Conservation (phyloP, 1,139 yeast species). For the Kurtzmaniella quercitrusa region DNA sequence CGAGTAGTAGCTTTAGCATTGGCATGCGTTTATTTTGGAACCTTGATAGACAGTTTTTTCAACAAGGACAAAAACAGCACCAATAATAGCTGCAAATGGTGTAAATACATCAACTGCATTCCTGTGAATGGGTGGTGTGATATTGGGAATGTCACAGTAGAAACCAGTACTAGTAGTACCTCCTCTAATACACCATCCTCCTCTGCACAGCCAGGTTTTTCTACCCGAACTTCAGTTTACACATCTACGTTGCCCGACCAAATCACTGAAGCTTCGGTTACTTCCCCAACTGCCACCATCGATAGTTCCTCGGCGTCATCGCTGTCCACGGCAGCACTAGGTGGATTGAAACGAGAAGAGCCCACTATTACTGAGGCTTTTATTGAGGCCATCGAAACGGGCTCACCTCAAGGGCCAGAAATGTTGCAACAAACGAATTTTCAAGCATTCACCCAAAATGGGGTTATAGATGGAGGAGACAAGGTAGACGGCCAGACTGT, state of each 20-base stretch:
- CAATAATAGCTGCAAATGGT: slow-evolving; percentile 52
- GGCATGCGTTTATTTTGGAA: slow-evolving; percentile 47
- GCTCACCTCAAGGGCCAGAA: background rate
- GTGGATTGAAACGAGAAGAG: slow-evolving; percentile 1
- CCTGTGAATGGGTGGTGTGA: slow-evolving; percentile 78
- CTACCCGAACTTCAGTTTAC: background rate
- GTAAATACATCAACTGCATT: slow-evolving; percentile 67
- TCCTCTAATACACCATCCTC: background rate
- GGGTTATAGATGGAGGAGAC: background rate
- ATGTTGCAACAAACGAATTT: background rate
- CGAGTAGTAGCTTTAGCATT: slow-evolving; percentile 46
- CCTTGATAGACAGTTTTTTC: slow-evolving; percentile 47
- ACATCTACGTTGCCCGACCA: background rate
- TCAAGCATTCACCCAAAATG: background rate
- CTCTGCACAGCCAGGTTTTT: background rate
- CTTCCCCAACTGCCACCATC: background rate
- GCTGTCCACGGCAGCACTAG: background rate
- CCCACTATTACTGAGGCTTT: slow-evolving; percentile 1
- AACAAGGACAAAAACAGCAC: slow-evolving; percentile 33
- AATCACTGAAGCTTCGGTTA: background rate
- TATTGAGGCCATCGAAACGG: background rate
- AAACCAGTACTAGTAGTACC: slow-evolving; percentile 7
- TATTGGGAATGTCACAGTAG: slow-evolving; percentile 43
- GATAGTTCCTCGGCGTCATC: slow-evolving; percentile 1
- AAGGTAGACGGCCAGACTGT: background rate